Base-by-base conservation (phyloP, 805 yeast species). In the Suhomyces kilbournensis region DNA sequence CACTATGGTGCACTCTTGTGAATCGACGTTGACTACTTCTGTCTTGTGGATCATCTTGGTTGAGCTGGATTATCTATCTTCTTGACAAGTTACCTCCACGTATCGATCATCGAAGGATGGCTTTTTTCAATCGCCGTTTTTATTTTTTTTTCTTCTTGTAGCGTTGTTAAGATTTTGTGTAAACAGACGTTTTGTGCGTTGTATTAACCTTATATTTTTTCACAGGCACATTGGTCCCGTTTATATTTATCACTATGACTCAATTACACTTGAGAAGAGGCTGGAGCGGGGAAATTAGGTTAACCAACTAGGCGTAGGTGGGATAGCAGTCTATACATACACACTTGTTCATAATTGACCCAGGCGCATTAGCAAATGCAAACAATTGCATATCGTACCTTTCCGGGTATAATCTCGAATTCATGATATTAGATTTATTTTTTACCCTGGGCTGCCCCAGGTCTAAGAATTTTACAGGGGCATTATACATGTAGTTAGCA, bases 1-100 rank as follows among this genome's bases (percentile, higher is more conserved):
- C 35, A 56, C 60, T 28, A 58, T 40, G 19, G 52, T 49, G 48
- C 51, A 62, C 19, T 59, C 63, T 9, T 23, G 45, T 25, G 45
- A 46, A 38, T 58, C 52, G 10, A 60, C 28, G 4, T 38, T 30
- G 5, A 53, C 52, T 12, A 42, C 39, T 20, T 46, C 25, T 7
- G 44, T 39, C n/a, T 49, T 52, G 19, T 54, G 56, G 20, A 47
- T 40, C 58, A 60, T 56, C 35, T 15, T 17, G 43, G n/a, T 39
- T 4, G 2, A n/a, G 35, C 6, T 32, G 35, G 1, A 6, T 34
- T 48, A 3, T 17, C 39, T 32, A n/a, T n/a, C 3, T 32, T 32
- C 17, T 32, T 32, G 35, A 32, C 35, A 32, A 17, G 35, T 32
- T n/a, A 32, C 35, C 17, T n/a, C 35, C 17, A 32, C 35, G 35